A percentile compares a stretch with the other conserved stretches of the same genome.
These are phyloP conservation scores for Populus tomentosa DNA, from an alignment of 441 rosid species.

Conservation along the genomic window DNA sequence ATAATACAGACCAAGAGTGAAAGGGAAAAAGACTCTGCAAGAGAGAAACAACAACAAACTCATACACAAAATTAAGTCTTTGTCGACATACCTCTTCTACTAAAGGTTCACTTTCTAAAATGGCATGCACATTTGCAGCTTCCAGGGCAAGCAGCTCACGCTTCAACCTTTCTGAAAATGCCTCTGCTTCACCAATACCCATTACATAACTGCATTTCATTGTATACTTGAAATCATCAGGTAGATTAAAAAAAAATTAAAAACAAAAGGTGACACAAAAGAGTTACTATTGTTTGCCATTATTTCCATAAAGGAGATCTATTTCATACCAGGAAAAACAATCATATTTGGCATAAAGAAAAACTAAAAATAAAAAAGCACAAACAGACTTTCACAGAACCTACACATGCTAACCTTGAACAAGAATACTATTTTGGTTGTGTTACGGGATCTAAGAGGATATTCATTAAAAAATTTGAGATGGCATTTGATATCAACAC, in stretches of 20 bases:
- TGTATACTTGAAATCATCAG: conserved; percentile 19
- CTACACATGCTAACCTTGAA: background rate
- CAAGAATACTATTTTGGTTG: background rate
- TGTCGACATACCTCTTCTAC: conserved; percentile 68
- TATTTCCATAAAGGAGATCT: background rate
- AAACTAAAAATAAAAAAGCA: background rate
- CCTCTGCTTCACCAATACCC: conserved; percentile 99
- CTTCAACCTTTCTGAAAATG: conserved; percentile 97
- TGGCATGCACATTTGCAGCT: conserved; percentile 99
- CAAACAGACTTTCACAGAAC: background rate
- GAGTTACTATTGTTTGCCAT: background rate
- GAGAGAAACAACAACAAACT: conserved; percentile 4
- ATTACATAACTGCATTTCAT: conserved; percentile 77
- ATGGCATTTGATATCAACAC: background rate
- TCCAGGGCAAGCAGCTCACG: conserved; percentile 98
- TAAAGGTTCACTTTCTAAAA: conserved; percentile 94
- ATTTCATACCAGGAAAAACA: background rate
- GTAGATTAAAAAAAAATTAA: background rate
- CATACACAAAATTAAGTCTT: background rate
- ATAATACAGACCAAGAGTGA: background rate
- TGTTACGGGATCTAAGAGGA: background rate
- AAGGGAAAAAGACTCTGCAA: background rate
- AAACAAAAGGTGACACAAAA: conserved; percentile 5
- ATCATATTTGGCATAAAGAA: background rate
- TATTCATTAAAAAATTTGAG: background rate